These are phyloP conservation scores for Monilinia fructigena DNA, from an alignment of 2,329 filamentous ascomycete genomes.

Conservation along the genomic window DNA sequence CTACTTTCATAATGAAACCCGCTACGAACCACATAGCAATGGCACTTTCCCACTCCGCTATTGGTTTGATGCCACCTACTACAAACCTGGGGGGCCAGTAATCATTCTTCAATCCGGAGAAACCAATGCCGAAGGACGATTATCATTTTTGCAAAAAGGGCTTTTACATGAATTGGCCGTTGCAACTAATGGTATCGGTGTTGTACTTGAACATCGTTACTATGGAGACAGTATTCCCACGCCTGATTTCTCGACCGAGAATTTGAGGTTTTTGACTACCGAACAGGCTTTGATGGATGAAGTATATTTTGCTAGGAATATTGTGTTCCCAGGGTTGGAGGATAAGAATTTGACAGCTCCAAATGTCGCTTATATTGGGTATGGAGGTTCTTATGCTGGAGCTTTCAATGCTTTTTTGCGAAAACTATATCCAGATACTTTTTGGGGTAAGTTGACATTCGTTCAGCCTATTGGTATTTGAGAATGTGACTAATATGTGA, in stretches of 20 bases:
- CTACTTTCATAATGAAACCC: conserved; percentile 77
- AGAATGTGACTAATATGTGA: conserved; percentile 11
- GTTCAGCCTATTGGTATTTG: background rate
- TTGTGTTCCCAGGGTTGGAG: conserved; percentile 69
- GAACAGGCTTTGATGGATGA: conserved; percentile 80
- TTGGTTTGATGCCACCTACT: conserved; percentile 78
- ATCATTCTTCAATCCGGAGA: conserved; percentile 76
- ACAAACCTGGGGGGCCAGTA: conserved; percentile 75
- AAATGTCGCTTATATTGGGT: conserved; percentile 70
- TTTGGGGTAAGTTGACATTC: conserved; percentile 55
- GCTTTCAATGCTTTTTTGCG: conserved; percentile 75
- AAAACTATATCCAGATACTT: conserved; percentile 73
- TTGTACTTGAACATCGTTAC: conserved; percentile 84
- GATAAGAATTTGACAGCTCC: conserved; percentile 64
- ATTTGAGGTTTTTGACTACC: conserved; percentile 76
- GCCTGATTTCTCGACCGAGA: conserved; percentile 63
- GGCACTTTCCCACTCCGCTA: conserved; percentile 70
- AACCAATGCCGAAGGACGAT: conserved; percentile 58
- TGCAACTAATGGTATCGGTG: conserved; percentile 71
- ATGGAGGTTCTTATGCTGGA: conserved; percentile 82
- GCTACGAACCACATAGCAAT: conserved; percentile 73
- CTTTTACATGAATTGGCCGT: conserved; percentile 69
- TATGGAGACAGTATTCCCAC: conserved; percentile 76
- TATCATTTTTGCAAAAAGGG: conserved; percentile 74
- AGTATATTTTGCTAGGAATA: conserved; percentile 74